These are phyloP conservation scores for Dittrichia graveolens DNA, from an alignment of 129 eudicot species.

Conservation along the genomic window DNA sequence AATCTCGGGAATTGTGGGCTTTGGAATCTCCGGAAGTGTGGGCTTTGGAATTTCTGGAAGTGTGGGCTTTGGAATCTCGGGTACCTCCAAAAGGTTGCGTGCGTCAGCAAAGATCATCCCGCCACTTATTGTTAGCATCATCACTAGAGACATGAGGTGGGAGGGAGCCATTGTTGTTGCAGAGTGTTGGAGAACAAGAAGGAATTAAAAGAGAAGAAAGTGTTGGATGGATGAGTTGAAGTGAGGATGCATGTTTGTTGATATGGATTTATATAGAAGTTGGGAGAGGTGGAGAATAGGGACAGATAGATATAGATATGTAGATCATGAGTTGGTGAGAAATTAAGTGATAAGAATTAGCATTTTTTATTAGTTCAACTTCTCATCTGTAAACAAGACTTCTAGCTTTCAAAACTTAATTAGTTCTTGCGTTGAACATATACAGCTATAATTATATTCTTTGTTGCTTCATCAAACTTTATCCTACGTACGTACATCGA, in stretches of 20 bases:
- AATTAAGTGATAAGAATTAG: too few species aligned
- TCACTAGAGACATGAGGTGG: conserved; percentile 8
- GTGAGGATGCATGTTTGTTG: background rate
- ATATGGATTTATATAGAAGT: conserved; percentile 13
- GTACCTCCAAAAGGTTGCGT: conserved; percentile 29
- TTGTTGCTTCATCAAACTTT: too few species aligned
- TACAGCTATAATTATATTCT: too few species aligned
- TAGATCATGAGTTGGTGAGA: too few species aligned
- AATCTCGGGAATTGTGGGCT: too few species aligned
- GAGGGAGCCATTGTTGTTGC: conserved; percentile 25
- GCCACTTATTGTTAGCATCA: conserved; percentile 8
- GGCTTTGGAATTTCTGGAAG: conserved; percentile 18
- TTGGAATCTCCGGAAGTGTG: conserved; percentile 6
- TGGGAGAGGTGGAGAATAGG: conserved; percentile 2
- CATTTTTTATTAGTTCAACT: too few species aligned
- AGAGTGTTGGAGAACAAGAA: background rate
- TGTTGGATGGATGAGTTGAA: background rate
- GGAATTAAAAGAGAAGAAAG: background rate
- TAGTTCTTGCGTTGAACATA: too few species aligned
- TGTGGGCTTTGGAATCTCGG: conserved; percentile 1
- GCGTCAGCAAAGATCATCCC: conserved; percentile 14
- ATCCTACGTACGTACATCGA: too few species aligned
- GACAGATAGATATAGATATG: too few species aligned
- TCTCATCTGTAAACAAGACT: too few species aligned
- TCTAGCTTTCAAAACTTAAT: too few species aligned